Base-by-base conservation (phyloP, 2,329 filamentous ascomycete genomes). In the Xylariaceae sp. region DNA sequence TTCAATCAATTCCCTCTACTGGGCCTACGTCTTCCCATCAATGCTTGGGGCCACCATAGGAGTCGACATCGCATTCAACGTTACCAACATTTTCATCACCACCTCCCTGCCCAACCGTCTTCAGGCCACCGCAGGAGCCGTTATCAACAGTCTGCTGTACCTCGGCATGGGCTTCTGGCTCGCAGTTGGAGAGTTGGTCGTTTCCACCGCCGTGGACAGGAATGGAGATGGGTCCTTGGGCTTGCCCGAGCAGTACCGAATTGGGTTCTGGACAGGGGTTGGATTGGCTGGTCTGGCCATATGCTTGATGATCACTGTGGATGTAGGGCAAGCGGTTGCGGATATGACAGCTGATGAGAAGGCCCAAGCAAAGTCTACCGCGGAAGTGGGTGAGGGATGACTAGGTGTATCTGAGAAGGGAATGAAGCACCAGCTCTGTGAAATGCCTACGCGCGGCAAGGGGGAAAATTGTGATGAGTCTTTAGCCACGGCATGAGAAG, bases 61-160 rank as follows among this genome's bases (percentile, higher is more conserved):
- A 13, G 77, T 88, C 38, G 84, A 90, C 49, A 76, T 88, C 35
- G 77, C 76, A 5, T 88, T 80, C 59, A 86, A 81, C 50, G 72
- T 88, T 1, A 74, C 78, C 13, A 88, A 83, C 48, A 72, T 89
- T 38, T 89, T 84, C 57, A 82, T 87, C 53, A 87, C 82, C 0
- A 87, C 82, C 0, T 74, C 72, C 11, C 64, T 88, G 42, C 80
- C 83, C 0, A 65, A 66, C 4, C 67, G 72, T 10, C 67, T 77
- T 31, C 84, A 90, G 52, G 83, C 81, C 0, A 64, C 86, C 0
- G 83, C 82, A 0, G 81, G 83, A 1, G 82, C 77, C 0, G 56
- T 88, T 29, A 77, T 83, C 49, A 86, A 83, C 58, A 77, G 74
- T 30, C 58, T 86, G 2, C 53, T 87, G 19, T 83, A 85, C 47